phyloP scores from a whole-genome alignment of 2,329 filamentous ascomycete species.

The Aureobasidium sp. region DNA sequence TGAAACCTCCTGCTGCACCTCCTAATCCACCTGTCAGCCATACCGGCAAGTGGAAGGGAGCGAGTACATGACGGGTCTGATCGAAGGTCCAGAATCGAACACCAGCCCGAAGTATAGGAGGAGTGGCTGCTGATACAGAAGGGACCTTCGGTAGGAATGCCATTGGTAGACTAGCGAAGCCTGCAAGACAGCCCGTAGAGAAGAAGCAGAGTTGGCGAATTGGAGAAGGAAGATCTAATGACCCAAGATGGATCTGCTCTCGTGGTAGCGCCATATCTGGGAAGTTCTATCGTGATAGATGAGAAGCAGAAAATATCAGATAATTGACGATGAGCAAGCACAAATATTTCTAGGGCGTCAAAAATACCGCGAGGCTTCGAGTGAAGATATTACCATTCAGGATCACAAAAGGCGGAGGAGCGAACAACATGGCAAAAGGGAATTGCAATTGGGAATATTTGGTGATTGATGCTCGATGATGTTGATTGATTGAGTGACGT shows the following conservation, averaged over 20 bases:
- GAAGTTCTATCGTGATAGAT: neutral
- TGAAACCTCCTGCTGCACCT: conserved; percentile 18
- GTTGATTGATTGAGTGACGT: neutral
- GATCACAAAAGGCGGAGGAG: neutral
- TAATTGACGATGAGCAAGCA: too few relatives aligned
- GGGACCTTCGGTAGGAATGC: conserved; percentile 8
- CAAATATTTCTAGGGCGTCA: neutral
- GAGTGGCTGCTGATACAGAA: neutral
- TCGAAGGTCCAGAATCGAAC: conserved; percentile 19
- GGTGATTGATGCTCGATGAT: neutral
- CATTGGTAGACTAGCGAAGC: conserved; percentile 17
- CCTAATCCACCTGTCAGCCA: conserved; percentile 16
- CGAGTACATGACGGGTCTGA: conserved; percentile 11
- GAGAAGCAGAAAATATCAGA: neutral
- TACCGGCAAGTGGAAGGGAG: neutral
- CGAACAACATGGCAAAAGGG: neutral
- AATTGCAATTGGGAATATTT: too few relatives aligned
- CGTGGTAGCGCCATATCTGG: neutral
- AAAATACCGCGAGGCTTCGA: neutral
- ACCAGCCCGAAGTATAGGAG: conserved; percentile 15
- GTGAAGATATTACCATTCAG: neutral
- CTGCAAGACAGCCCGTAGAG: conserved; percentile 17
- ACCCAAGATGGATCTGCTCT: neutral
- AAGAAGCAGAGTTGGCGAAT: conserved; percentile 18
- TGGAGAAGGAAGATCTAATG: conserved; percentile 10